Conservation (phyloP, 2,329 filamentous ascomycete species). For the Mollisiaceae sp. region DNA sequence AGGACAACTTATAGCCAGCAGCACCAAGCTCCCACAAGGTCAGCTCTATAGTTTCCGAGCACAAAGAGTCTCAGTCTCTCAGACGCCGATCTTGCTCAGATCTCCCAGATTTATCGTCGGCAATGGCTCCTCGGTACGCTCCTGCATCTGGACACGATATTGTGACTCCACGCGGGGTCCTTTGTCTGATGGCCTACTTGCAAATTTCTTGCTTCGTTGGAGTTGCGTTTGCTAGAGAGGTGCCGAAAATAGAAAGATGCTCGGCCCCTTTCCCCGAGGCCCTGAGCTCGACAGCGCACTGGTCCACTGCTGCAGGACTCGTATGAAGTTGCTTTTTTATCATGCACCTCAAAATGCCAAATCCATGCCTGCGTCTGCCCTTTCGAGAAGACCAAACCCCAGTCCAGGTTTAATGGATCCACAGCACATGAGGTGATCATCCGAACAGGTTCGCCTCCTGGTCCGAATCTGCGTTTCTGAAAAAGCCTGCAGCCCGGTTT, state of each 20-base stretch:
- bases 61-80: too few relatives aligned
- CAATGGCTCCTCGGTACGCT: conserved; percentile 4
- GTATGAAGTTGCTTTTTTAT: conserved; percentile 7
- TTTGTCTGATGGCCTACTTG: neutral
- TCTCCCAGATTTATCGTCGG: neutral
- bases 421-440: conserved; percentile 16
- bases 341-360: conserved; percentile 5
- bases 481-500: neutral
- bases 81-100: neutral
- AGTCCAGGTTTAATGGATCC: conserved; percentile 1
- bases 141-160: neutral
- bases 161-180: neutral
- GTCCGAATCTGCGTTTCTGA: conserved; percentile 10
- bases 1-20: too few relatives aligned
- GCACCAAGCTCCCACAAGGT: too few relatives aligned
- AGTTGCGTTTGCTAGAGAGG: neutral
- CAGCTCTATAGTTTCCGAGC: too few relatives aligned
- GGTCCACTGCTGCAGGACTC: neutral
- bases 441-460: conserved; percentile 6
- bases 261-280: conserved; percentile 1
- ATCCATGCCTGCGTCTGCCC: neutral
- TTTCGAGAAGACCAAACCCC: conserved; percentile 1
- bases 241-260: neutral
- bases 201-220: too few relatives aligned
- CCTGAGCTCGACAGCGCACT: conserved; percentile 4